Conservation (phyloP, 805 yeast genomes). For the Saturnispora zaruensis region DNA sequence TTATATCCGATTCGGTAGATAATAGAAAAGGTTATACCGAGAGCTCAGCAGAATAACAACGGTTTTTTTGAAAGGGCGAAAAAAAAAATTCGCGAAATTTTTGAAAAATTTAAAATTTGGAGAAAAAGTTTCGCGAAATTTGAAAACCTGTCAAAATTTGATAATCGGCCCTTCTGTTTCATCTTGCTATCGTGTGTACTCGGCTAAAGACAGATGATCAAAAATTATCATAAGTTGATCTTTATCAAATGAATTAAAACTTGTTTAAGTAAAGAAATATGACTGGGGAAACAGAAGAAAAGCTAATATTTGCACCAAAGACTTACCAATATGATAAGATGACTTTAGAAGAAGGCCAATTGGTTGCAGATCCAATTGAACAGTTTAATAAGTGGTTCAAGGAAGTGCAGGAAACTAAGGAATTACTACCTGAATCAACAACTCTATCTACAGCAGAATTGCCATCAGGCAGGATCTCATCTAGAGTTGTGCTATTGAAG, state of each 20-base stretch:
- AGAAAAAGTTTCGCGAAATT: neutral
- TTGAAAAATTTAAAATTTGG: neutral
- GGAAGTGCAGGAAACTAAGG: conserved; percentile 52
- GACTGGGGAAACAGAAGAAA: conserved; percentile 14
- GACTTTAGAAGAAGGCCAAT: conserved; percentile 45
- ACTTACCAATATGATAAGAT: conserved; percentile 80
- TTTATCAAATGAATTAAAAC: too few relatives aligned
- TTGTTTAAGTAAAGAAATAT: neutral
- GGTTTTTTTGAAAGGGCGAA: neutral
- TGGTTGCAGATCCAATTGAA: conserved; percentile 52
- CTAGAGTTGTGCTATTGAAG: conserved; percentile 77
- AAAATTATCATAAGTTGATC: neutral
- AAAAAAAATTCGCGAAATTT: too few relatives aligned
- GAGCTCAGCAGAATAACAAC: neutral
- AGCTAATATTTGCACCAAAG: conserved; percentile 59
- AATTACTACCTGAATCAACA: conserved; percentile 72
- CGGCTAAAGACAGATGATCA: neutral
- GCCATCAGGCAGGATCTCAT: conserved; percentile 86
- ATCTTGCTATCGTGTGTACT: neutral
- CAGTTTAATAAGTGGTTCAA: conserved; percentile 84
- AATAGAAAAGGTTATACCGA: neutral
- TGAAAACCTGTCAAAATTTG: neutral
- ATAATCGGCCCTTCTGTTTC: neutral
- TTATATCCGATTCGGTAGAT: neutral
- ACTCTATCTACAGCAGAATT: conserved; percentile 81